A percentile compares a stretch with the other conserved stretches of the same genome.
Evolutionary conservation across 2,329 filamentous ascomycete genomes (phyloP).

Genomic region (Aspergillus piperis): DNA sequence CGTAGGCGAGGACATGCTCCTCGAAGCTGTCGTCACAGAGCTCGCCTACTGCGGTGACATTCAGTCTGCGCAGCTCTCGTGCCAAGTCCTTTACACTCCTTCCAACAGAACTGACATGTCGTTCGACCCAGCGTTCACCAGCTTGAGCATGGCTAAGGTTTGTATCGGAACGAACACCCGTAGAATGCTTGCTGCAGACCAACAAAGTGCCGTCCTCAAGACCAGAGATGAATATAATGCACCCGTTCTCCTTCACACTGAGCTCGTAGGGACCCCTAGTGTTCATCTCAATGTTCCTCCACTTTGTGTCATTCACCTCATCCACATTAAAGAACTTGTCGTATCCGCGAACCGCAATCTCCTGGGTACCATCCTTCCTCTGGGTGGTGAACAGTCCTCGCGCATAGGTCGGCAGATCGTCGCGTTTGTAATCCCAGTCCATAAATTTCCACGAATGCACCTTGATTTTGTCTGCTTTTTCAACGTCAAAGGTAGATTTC

Average conservation of each 20-base stretch:
- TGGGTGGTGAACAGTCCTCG: slow-evolving; percentile 89
- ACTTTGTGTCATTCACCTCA: slow-evolving; percentile 79
- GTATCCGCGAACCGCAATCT: slow-evolving; percentile 88
- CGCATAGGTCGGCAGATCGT: slow-evolving; percentile 84
- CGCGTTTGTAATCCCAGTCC: slow-evolving; percentile 94
- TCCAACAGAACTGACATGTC: slow-evolving; percentile 74
- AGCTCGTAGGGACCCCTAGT: slow-evolving; percentile 91
- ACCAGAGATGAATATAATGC: slow-evolving; percentile 95
- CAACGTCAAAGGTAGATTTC: slow-evolving; percentile 74
- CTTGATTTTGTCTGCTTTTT: slow-evolving; percentile 62
- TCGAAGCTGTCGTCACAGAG: slow-evolving; percentile 96
- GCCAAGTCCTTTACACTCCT: slow-evolving; percentile 80
- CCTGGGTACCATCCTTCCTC: slow-evolving; percentile 63
- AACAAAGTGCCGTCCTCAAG: slow-evolving; percentile 85
- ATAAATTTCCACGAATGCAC: slow-evolving; percentile 92
- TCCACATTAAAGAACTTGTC: slow-evolving; percentile 98
- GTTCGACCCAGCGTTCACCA: slow-evolving; percentile 79
- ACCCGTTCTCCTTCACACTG: slow-evolving; percentile 98
- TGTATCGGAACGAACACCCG: slow-evolving; percentile 71
- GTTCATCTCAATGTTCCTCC: slow-evolving; percentile 72
- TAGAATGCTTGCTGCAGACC: slow-evolving; percentile 99
- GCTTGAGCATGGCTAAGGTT: slow-evolving; percentile 78
- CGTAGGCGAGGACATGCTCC: slow-evolving; percentile 93
- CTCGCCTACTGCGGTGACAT: slow-evolving; percentile 92
- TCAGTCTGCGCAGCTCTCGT: slow-evolving; percentile 71